Conservation (phyloP, 192 early-diverging fungal species). For the Podochytrium sp. region DNA sequence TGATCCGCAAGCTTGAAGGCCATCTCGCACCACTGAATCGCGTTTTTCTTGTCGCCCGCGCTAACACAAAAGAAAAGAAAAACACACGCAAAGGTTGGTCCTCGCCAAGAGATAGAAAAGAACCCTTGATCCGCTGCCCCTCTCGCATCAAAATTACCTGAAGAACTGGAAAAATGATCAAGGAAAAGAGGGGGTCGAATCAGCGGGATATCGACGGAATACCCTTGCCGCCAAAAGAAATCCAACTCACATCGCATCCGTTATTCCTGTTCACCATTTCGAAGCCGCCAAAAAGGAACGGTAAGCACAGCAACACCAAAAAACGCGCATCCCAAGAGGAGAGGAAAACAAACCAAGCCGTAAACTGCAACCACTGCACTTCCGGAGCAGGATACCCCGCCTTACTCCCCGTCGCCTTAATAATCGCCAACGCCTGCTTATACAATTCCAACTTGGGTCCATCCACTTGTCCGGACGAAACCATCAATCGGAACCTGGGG, state of each 20-base stretch:
- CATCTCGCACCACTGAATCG: slow-evolving; percentile 25
- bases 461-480: slow-evolving; percentile 6
- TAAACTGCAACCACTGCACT: slow-evolving; percentile 22
- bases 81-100: background rate
- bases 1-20: slow-evolving; percentile 16
- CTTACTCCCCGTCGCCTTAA: background rate
- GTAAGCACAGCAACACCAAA: background rate
- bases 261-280: slow-evolving; percentile 25
- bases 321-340: background rate
- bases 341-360: slow-evolving; percentile 11
- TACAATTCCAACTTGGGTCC: slow-evolving; percentile 11
- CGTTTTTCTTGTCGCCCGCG: slow-evolving; percentile 18
- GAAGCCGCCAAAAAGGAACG: background rate
- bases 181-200: background rate
- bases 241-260: slow-evolving; percentile 21
- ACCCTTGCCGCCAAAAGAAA: background rate
- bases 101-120: background rate
- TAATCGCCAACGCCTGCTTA: slow-evolving; percentile 18
- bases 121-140: background rate
- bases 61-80: background rate
- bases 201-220: background rate
- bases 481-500: slow-evolving; percentile 25
- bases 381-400: slow-evolving; percentile 9
- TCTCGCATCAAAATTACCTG: background rate
- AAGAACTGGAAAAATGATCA: slow-evolving; percentile 5